A percentile compares a stretch with the other conserved stretches of the same genome.
phyloP scores from a whole-genome alignment of 192 early-diverging fungal species.

The Chytriomyces hyalinus region DNA sequence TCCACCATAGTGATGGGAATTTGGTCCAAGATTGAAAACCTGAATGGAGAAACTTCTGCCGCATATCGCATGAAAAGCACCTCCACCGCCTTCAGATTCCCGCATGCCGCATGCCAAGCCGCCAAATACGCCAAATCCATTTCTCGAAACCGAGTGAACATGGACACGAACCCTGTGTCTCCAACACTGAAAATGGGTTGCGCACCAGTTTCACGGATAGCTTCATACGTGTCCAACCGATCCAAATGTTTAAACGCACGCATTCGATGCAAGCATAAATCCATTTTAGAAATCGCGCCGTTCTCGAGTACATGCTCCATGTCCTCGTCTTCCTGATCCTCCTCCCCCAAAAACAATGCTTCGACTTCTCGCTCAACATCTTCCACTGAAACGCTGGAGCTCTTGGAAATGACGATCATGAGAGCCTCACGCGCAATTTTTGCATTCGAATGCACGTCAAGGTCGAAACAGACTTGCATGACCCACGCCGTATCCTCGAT shows the following conservation, averaged over 20 bases:
- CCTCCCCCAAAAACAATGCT: constrained; percentile 36
- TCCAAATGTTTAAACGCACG: constrained; percentile 67
- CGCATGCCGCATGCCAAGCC: constrained; percentile 60
- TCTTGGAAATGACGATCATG: constrained; percentile 58
- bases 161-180: constrained; percentile 45
- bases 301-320: background rate
- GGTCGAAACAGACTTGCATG: constrained; percentile 7
- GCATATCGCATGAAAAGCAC: constrained; percentile 69
- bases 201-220: constrained; percentile 47
- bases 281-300: constrained; percentile 1
- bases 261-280: constrained; percentile 55
- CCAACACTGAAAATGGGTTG: constrained; percentile 14
- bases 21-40: constrained; percentile 62
- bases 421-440: constrained; percentile 45
- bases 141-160: constrained; percentile 65
- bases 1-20: constrained; percentile 63
- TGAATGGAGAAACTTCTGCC: constrained; percentile 60
- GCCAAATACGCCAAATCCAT: constrained; percentile 64
- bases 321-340: constrained; percentile 20
- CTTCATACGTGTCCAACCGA: constrained; percentile 65
- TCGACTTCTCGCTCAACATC: constrained; percentile 51
- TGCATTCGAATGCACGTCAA: background rate
- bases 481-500: constrained; percentile 32
- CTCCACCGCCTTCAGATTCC: constrained; percentile 62
- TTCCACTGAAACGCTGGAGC: constrained; percentile 49